phyloP scores from a whole-genome alignment of 768 basidiomycete genomes.

The Suillus sp. region DNA sequence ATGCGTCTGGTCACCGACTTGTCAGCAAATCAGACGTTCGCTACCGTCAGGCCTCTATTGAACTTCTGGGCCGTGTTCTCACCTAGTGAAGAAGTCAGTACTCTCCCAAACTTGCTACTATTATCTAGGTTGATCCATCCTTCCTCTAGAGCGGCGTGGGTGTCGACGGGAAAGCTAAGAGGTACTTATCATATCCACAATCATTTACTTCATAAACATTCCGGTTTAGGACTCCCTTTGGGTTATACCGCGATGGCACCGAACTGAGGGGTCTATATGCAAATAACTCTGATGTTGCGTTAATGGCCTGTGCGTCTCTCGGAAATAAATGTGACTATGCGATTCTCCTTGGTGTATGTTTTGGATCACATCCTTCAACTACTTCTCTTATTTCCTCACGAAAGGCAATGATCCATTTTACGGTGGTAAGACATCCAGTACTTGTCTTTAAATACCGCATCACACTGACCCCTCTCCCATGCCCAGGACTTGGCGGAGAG shows the following conservation, averaged over 20 bases:
- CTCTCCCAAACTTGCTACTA: not conserved
- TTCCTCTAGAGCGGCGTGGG: slow-evolving; percentile 63
- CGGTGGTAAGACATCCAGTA: slow-evolving; percentile 52
- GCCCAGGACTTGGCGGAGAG: slow-evolving; percentile 69
- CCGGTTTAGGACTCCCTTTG: slow-evolving; percentile 63
- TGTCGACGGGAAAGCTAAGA: slow-evolving; percentile 63
- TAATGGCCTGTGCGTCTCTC: slow-evolving; percentile 66
- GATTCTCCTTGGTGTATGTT: slow-evolving; percentile 61
- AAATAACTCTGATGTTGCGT: slow-evolving; percentile 63
- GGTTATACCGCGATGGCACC: slow-evolving; percentile 76
- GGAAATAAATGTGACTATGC: slow-evolving; percentile 72
- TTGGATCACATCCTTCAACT: not conserved
- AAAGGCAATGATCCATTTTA: slow-evolving; percentile 80
- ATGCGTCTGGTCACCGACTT: slow-evolving; percentile 66
- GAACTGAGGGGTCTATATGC: slow-evolving; percentile 77
- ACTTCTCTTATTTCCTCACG: not conserved
- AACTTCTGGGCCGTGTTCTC: slow-evolving; percentile 84
- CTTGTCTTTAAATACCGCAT: not conserved
- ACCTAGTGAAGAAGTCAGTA: slow-evolving; percentile 66
- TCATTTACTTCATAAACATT: slow-evolving; percentile 9
- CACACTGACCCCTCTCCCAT: not conserved
- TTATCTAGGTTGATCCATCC: not conserved
- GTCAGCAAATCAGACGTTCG: slow-evolving; percentile 73
- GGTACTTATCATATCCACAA: slow-evolving; percentile 43
- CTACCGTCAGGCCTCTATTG: slow-evolving; percentile 71